A percentile compares a stretch with the other conserved stretches of the same genome.
phyloP scores from a whole-genome alignment of 2,329 filamentous ascomycete species.

The Penicillium oxalicum region DNA sequence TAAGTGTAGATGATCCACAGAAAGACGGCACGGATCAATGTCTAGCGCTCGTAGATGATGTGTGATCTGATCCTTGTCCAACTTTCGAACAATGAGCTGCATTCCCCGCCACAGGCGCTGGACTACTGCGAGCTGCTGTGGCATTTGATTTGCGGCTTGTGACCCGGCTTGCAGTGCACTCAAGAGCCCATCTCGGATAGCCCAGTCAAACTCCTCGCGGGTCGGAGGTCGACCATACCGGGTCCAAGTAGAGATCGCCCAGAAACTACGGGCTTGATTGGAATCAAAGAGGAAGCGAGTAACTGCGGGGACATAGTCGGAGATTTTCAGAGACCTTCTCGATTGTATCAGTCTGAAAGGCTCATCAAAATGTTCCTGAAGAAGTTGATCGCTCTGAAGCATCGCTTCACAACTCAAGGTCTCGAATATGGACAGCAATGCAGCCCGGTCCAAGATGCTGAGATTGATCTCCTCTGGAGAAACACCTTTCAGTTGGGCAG shows the following conservation, averaged over 20 bases:
- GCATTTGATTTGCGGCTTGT: constrained; percentile 48
- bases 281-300: constrained; percentile 76
- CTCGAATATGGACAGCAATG: constrained; percentile 80
- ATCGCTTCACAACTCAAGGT: constrained; percentile 78
- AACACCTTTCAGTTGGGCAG: constrained; percentile 47
- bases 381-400: constrained; percentile 51
- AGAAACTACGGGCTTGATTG: constrained; percentile 57
- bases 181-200: constrained; percentile 67
- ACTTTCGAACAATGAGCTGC: constrained; percentile 63
- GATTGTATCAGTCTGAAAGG: constrained; percentile 77
- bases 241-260: constrained; percentile 65
- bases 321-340: constrained; percentile 71
- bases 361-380: constrained; percentile 63
- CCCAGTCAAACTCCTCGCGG: constrained; percentile 77
- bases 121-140: constrained; percentile 50
- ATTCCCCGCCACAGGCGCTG: constrained; percentile 75
- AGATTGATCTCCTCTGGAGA: constrained; percentile 49
- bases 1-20: constrained; percentile 62
- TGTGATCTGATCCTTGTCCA: constrained; percentile 68
- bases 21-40: constrained; percentile 56
- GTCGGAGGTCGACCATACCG: constrained; percentile 60
- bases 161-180: constrained; percentile 60
- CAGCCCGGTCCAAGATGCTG: constrained; percentile 48
- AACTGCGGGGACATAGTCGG: constrained; percentile 72
- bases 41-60: constrained; percentile 75